Conservation (phyloP, 2,329 filamentous ascomycete species). For the Pseudogymnoascus sp. region DNA sequence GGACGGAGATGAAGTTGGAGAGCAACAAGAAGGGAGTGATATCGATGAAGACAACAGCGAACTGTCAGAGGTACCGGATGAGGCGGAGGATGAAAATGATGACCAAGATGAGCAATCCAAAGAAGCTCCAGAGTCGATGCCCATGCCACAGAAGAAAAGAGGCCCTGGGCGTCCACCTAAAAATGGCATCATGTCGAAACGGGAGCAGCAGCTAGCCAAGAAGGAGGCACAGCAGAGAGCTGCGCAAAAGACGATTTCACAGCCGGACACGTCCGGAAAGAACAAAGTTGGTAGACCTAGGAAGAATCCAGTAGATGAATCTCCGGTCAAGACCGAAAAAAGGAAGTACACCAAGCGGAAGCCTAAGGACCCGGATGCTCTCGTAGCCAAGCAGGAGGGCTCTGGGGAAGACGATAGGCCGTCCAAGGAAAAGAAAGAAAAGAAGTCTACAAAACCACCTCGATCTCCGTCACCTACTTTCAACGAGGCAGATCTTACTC, state of each 20-base stretch:
- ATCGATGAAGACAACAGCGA: conserved; percentile 20
- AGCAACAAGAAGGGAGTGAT: conserved; percentile 19
- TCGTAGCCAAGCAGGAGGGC: conserved; percentile 43
- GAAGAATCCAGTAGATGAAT: conserved; percentile 55
- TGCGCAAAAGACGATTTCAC: conserved; percentile 43
- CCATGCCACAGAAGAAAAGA: conserved; percentile 35
- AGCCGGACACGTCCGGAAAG: conserved; percentile 36
- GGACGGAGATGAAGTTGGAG: conserved; percentile 25
- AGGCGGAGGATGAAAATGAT: conserved; percentile 17
- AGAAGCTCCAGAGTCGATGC: conserved; percentile 15
- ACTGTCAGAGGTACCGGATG: conserved; percentile 15
- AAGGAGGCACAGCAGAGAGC: conserved; percentile 51
- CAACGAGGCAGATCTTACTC: conserved; percentile 50
- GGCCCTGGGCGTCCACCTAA: conserved; percentile 76
- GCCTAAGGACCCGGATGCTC: conserved; percentile 36
- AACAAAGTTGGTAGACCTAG: conserved; percentile 57
- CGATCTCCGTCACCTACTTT: conserved; percentile 46
- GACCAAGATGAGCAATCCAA: conserved; percentile 11
- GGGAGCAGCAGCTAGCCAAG: conserved; percentile 57
- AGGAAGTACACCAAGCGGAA: conserved; percentile 58
- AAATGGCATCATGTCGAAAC: conserved; percentile 75
- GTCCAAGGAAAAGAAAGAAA: conserved; percentile 47
- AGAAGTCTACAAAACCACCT: conserved; percentile 34
- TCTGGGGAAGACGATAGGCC: conserved; percentile 37
- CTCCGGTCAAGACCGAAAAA: conserved; percentile 48